phyloP scores from a whole-genome alignment of 2,329 filamentous ascomycete genomes.

The Aspergillus aculeatinus region DNA sequence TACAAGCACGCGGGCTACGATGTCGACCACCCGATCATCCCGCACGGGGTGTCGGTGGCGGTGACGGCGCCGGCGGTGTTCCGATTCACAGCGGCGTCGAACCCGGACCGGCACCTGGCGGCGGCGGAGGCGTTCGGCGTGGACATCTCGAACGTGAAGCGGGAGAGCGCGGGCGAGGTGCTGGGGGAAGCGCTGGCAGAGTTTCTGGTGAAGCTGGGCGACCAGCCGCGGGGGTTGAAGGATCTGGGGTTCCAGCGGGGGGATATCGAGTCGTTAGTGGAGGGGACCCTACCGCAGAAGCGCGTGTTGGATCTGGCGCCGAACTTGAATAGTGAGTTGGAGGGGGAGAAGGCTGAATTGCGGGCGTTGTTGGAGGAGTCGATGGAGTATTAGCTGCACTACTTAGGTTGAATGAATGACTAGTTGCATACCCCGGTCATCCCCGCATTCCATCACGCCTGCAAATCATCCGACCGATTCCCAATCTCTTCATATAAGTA shows the following conservation, averaged over 20 bases:
- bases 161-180: slow-evolving; percentile 84
- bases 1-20: slow-evolving; percentile 89
- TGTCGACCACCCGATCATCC: slow-evolving; percentile 75
- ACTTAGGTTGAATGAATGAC: not conserved
- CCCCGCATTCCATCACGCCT: slow-evolving; percentile 9
- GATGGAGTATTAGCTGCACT: slow-evolving; percentile 49
- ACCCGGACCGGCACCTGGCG: slow-evolving; percentile 85
- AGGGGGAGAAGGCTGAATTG: slow-evolving; percentile 70
- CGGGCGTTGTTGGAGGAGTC: slow-evolving; percentile 66
- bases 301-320: slow-evolving; percentile 91
- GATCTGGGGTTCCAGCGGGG: slow-evolving; percentile 73
- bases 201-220: slow-evolving; percentile 80
- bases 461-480: not conserved
- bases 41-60: slow-evolving; percentile 92
- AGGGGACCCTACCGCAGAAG: slow-evolving; percentile 90
- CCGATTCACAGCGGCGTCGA: slow-evolving; percentile 85
- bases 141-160: slow-evolving; percentile 82
- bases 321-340: slow-evolving; percentile 67
- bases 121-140: slow-evolving; percentile 90
- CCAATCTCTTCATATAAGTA: not conserved
- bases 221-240: slow-evolving; percentile 84
- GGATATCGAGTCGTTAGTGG: slow-evolving; percentile 80
- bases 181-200: slow-evolving; percentile 76
- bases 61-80: slow-evolving; percentile 93
- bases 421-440: not conserved